Evolutionary conservation across 176 grass and related monocot genomes (phyloP).

Genomic region (Oryza glaberrima): DNA sequence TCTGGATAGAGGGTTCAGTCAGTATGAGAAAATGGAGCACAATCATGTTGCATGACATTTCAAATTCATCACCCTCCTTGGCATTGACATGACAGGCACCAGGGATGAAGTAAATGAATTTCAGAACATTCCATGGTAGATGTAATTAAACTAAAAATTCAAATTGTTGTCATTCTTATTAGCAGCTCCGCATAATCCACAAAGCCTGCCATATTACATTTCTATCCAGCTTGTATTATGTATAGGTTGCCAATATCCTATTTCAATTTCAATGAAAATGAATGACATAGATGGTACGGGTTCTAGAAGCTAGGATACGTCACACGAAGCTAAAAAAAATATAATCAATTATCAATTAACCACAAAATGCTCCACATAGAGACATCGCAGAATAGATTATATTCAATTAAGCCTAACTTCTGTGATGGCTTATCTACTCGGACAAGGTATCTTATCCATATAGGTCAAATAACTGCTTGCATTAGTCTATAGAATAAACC

Average conservation of each 20-base stretch:
- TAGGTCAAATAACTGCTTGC: not conserved
- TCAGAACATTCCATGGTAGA: slow-evolving; percentile 14
- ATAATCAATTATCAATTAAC: not conserved
- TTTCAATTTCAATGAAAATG: not conserved
- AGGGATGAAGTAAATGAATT: slow-evolving; percentile 14
- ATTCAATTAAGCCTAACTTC: slow-evolving; percentile 9
- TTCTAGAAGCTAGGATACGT: not conserved
- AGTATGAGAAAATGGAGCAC: not conserved
- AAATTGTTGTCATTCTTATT: not conserved
- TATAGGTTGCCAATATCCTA: not conserved
- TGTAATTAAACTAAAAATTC: not conserved
- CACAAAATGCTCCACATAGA: not conserved
- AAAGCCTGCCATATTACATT: slow-evolving; percentile 1
- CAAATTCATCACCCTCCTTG: not conserved
- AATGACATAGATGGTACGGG: not conserved
- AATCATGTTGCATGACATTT: not conserved
- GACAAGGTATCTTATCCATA: slow-evolving; percentile 23
- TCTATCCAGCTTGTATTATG: not conserved
- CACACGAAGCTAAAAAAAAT: not conserved
- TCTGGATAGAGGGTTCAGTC: not conserved
- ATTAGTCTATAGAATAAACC: slow-evolving; percentile 2
- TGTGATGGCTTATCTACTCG: not conserved
- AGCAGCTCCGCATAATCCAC: not conserved
- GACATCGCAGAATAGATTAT: not conserved
- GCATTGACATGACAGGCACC: not conserved